phyloP scores from a whole-genome alignment of 2,329 filamentous ascomycete species.

The Dryadomyces quercivorus region DNA sequence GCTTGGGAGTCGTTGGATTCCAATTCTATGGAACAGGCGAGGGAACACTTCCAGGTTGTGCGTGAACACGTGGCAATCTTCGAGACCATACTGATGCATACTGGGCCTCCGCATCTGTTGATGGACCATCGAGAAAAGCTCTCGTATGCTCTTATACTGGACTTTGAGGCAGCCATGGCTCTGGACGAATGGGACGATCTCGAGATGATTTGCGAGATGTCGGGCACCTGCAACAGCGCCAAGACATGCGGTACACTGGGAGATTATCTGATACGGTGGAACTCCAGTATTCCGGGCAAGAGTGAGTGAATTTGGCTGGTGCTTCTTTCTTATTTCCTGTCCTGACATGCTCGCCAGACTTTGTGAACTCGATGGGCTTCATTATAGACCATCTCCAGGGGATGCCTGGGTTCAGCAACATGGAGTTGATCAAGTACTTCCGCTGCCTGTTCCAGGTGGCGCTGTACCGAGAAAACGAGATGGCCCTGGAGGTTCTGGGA shows the following conservation, averaged over 20 bases:
- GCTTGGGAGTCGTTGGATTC: slow-evolving; percentile 30
- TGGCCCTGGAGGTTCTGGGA: slow-evolving; percentile 50
- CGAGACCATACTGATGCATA: slow-evolving; percentile 29
- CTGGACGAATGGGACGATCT: slow-evolving; percentile 59
- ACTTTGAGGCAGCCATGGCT: slow-evolving; percentile 63
- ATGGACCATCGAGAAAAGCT: slow-evolving; percentile 49
- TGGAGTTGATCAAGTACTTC: slow-evolving; percentile 62
- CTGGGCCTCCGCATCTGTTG: slow-evolving; percentile 25
- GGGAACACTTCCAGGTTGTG: slow-evolving; percentile 49
- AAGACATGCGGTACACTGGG: slow-evolving; percentile 49
- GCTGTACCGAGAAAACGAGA: slow-evolving; percentile 40
- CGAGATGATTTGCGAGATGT: slow-evolving; percentile 42
- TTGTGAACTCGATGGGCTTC: slow-evolving; percentile 44
- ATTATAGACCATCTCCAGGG: slow-evolving; percentile 58
- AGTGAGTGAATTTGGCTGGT: not conserved
- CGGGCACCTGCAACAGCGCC: slow-evolving; percentile 29
- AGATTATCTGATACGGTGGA: slow-evolving; percentile 47
- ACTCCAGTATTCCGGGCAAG: slow-evolving; percentile 21
- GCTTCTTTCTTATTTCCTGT: not conserved
- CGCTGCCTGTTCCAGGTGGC: slow-evolving; percentile 63
- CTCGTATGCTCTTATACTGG: slow-evolving; percentile 57
- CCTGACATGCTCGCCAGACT: slow-evolving; percentile 21
- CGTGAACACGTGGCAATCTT: slow-evolving; percentile 51
- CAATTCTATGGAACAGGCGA: slow-evolving; percentile 34
- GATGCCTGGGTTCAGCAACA: slow-evolving; percentile 40